A percentile compares a stretch with the other conserved stretches of the same genome.
phyloP scores from a whole-genome alignment of 345 rosid genomes.

The Limnanthes douglasii region DNA sequence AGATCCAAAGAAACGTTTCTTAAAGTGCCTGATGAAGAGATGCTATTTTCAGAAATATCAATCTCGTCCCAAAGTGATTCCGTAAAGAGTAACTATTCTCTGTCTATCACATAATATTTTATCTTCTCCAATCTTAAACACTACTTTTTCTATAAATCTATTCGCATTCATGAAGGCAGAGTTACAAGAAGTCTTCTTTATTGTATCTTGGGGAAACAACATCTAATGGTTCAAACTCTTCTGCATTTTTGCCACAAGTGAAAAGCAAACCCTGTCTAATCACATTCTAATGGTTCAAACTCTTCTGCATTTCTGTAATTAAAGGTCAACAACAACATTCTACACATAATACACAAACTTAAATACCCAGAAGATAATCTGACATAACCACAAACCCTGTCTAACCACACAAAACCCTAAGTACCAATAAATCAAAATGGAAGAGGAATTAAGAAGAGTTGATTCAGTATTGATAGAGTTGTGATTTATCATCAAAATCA shows the following conservation, averaged over 20 bases:
- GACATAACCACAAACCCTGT: too few relatives aligned
- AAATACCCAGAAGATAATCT: too few relatives aligned
- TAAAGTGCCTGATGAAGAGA: slow-evolving; percentile 48
- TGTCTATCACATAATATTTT: slow-evolving; percentile 62
- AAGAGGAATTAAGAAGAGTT: too few relatives aligned
- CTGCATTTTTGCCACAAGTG: slow-evolving; percentile 53
- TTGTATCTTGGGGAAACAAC: slow-evolving; percentile 29
- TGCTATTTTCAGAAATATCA: slow-evolving; percentile 76
- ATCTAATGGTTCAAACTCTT: slow-evolving; percentile 64
- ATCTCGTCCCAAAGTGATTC: slow-evolving; percentile 66
- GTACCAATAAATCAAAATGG: too few relatives aligned
- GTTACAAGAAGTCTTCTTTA: slow-evolving; percentile 17
- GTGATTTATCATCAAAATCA: too few relatives aligned
- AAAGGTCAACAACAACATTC: too few relatives aligned
- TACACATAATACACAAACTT: too few relatives aligned
- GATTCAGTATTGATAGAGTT: too few relatives aligned
- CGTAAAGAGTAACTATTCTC: slow-evolving; percentile 69
- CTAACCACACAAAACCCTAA: too few relatives aligned
- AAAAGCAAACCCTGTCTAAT: slow-evolving; percentile 82
- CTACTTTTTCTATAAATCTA: slow-evolving; percentile 22
- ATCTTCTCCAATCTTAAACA: slow-evolving; percentile 64
- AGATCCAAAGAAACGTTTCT: slow-evolving; percentile 35
- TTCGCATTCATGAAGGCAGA: slow-evolving; percentile 14
- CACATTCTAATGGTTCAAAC: too few relatives aligned
- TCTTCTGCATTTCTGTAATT: too few relatives aligned